Evolutionary conservation across 208 protist species (phyloP).

Genomic region (Leishmania turanica): DNA sequence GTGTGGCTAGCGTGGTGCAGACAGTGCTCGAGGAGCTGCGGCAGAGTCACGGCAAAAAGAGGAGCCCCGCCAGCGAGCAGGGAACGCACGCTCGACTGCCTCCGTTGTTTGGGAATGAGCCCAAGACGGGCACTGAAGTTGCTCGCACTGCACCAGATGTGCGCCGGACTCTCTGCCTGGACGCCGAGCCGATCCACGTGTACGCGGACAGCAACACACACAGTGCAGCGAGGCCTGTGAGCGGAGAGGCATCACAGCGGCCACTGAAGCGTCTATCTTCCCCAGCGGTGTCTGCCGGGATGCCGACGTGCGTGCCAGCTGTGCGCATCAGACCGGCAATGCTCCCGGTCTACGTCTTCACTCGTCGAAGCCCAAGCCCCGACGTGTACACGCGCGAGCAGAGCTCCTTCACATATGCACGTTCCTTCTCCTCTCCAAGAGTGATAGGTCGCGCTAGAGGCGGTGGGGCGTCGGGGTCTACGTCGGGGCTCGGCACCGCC

Average conservation of each 20-base stretch:
- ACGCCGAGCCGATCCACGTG: slow-evolving; percentile 25
- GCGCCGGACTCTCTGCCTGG: slow-evolving; percentile 19
- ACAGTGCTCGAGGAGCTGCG: slow-evolving; percentile 22
- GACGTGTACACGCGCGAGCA: slow-evolving; percentile 46
- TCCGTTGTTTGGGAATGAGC: neutral
- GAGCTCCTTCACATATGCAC: slow-evolving; percentile 3
- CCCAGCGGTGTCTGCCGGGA: neutral
- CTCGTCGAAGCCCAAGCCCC: slow-evolving; percentile 61
- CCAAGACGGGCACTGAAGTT: neutral
- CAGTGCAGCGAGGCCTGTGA: neutral
- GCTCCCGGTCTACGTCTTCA: slow-evolving; percentile 76
- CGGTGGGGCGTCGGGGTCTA: neutral
- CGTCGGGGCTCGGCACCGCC: neutral
- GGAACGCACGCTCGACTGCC: neutral
- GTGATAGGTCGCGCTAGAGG: neutral
- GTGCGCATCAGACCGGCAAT: slow-evolving; percentile 30
- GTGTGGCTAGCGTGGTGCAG: slow-evolving; percentile 16
- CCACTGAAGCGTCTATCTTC: neutral
- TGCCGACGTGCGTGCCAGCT: neutral
- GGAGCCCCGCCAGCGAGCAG: neutral
- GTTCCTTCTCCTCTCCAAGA: neutral
- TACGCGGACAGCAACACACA: slow-evolving; percentile 5
- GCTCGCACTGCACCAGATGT: slow-evolving; percentile 2
- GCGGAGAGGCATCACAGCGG: neutral
- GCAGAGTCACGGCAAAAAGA: slow-evolving; percentile 9